These are phyloP conservation scores for Endocarpon pusillum DNA, from an alignment of 495 filamentous ascomycete genomes.

Conservation along the genomic window DNA sequence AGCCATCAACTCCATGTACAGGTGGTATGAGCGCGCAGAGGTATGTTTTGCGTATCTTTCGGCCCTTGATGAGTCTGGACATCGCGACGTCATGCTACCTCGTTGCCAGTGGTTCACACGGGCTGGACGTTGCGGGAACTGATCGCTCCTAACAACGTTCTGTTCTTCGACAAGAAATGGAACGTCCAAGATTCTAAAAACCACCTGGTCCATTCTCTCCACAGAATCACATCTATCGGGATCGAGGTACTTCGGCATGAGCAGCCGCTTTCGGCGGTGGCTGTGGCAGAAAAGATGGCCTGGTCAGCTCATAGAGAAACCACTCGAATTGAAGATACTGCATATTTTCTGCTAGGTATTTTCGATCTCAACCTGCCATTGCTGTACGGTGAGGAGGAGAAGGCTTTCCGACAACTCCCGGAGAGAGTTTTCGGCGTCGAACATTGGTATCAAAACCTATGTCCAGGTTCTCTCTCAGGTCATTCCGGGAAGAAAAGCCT, in stretches of 20 bases:
- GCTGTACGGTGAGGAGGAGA: constrained; percentile 21
- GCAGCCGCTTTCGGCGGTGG: constrained; percentile 2
- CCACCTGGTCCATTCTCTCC: constrained; percentile 4
- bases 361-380: constrained; percentile 20
- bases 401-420: constrained; percentile 7
- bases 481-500: background rate
- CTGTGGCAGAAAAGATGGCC: constrained; percentile 15
- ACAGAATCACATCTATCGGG: constrained; percentile 9
- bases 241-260: constrained; percentile 2
- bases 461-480: background rate
- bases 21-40: constrained; percentile 14
- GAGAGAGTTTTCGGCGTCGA: constrained; percentile 1
- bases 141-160: constrained; percentile 12
- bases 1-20: constrained; percentile 24
- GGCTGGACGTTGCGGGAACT: constrained; percentile 26
- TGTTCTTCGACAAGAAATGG: constrained; percentile 13
- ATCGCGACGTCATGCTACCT: background rate
- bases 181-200: constrained; percentile 10
- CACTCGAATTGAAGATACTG: constrained; percentile 16
- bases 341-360: constrained; percentile 19
- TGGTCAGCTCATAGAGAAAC: constrained; percentile 17
- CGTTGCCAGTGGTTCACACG: constrained; percentile 18
- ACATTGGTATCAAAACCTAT: constrained; percentile 1
- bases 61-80: constrained; percentile 8
- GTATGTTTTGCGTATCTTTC: constrained; percentile 19